Evolutionary conservation across 352 stramenopile genomes (phyloP).

Genomic region (Aphanomyces invadans): DNA sequence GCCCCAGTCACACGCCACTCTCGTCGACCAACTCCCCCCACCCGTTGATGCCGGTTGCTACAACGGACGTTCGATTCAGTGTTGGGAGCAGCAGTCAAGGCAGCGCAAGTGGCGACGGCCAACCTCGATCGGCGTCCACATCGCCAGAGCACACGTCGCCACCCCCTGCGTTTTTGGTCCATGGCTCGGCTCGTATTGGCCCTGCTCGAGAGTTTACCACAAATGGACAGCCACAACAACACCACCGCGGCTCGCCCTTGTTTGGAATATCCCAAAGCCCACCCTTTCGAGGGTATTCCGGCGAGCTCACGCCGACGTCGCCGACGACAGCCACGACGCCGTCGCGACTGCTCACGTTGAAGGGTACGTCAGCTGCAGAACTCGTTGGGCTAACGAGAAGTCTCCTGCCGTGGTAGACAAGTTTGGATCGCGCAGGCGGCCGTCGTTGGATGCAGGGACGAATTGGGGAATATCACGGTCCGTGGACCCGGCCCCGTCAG

Average conservation of each 20-base stretch:
- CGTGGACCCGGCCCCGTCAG: no score
- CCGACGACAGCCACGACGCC: conserved; percentile 3
- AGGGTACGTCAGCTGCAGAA: neutral
- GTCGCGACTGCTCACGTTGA: conserved; percentile 5
- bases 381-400: no score
- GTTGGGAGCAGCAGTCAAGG: neutral
- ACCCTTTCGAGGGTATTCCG: conserved; percentile 14
- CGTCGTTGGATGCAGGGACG: conserved; percentile 8
- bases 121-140: neutral
- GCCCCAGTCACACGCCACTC: no score
- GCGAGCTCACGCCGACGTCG: conserved; percentile 5
- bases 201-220: no score
- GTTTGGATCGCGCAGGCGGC: no score
- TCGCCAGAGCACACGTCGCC: neutral
- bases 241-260: neutral
- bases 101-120: neutral
- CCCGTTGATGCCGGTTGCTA: neutral
- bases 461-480: conserved; percentile 14
- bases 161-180: conserved; percentile 16
- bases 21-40: no score
- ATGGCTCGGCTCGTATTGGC: no score
- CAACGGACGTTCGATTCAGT: neutral
- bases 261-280: conserved; percentile 15
- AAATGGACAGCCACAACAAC: no score
- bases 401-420: no score